These are phyloP conservation scores for Jatropha curcas DNA, from an alignment of 345 rosid species.

Conservation along the genomic window DNA sequence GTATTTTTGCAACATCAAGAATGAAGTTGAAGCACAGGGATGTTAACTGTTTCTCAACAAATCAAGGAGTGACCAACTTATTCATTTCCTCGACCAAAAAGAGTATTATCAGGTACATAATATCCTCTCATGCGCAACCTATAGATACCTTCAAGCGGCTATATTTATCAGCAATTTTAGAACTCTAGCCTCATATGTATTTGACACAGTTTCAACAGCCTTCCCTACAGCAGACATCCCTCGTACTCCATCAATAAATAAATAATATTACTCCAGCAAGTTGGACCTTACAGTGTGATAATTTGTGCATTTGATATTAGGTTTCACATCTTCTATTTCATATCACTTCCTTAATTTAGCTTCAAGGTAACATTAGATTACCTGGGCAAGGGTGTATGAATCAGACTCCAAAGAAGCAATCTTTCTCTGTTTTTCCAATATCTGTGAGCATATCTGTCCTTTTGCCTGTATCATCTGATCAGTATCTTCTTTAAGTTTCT, in stretches of 20 bases:
- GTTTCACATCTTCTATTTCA: background rate
- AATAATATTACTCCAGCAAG: background rate
- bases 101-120: background rate
- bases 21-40: background rate
- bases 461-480: slow-evolving; percentile 50
- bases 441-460: slow-evolving; percentile 59
- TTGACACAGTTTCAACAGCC: background rate
- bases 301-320: background rate
- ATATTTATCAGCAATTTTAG: background rate
- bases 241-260: background rate
- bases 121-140: background rate
- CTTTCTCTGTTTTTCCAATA: slow-evolving; percentile 58
- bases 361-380: slow-evolving; percentile 5
- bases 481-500: slow-evolving; percentile 47
- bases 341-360: background rate
- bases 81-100: slow-evolving; percentile 4
- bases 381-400: slow-evolving; percentile 64
- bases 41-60: background rate
- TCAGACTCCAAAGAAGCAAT: slow-evolving; percentile 55
- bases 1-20: background rate
- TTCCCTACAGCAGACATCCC: background rate
- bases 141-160: background rate
- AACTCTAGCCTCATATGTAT: background rate
- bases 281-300: background rate
- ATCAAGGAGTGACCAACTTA: background rate